Evolutionary conservation across 768 basidiomycete species (phyloP).

Genomic region (Pleurotus tuber-regium): DNA sequence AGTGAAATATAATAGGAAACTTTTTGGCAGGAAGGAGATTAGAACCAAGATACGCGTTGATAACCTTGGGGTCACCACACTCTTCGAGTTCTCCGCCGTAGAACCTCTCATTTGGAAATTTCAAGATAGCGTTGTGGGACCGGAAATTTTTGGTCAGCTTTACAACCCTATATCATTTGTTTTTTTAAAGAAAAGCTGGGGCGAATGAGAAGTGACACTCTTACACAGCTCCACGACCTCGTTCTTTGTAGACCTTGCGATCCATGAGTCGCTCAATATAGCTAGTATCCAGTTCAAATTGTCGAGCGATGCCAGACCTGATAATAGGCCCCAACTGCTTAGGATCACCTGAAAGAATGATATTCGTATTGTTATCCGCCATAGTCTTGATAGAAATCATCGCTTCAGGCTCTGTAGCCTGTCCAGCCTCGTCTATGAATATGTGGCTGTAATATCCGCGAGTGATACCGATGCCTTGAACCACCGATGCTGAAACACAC

Average conservation of each 20-base stretch:
- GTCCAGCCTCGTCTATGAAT: constrained; percentile 71
- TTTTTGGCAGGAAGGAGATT: constrained; percentile 38
- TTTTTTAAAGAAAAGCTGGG: constrained; percentile 10
- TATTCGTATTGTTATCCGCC: constrained; percentile 48
- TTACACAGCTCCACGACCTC: constrained; percentile 2
- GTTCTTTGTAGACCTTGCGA: constrained; percentile 37
- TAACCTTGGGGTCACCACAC: constrained; percentile 40
- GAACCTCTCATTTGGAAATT: constrained; percentile 60
- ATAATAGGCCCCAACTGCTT: constrained; percentile 73
- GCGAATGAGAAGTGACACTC: not conserved
- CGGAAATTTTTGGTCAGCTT: constrained; percentile 67
- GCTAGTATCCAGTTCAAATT: constrained; percentile 56
- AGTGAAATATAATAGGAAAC: constrained; percentile 66
- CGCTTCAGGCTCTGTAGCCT: constrained; percentile 67
- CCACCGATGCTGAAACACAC: constrained; percentile 59
- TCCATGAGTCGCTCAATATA: constrained; percentile 62
- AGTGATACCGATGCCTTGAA: constrained; percentile 52
- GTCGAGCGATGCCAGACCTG: constrained; percentile 51
- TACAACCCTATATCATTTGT: constrained; percentile 43
- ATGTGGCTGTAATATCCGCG: constrained; percentile 67
- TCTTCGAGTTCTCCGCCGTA: constrained; percentile 52
- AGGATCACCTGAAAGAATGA: constrained; percentile 67
- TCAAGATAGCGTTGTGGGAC: constrained; percentile 58
- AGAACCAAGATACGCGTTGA: constrained; percentile 37
- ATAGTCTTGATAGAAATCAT: constrained; percentile 63